Conservation (phyloP, 495 filamentous ascomycete genomes). For the Ramalina intermedia region DNA sequence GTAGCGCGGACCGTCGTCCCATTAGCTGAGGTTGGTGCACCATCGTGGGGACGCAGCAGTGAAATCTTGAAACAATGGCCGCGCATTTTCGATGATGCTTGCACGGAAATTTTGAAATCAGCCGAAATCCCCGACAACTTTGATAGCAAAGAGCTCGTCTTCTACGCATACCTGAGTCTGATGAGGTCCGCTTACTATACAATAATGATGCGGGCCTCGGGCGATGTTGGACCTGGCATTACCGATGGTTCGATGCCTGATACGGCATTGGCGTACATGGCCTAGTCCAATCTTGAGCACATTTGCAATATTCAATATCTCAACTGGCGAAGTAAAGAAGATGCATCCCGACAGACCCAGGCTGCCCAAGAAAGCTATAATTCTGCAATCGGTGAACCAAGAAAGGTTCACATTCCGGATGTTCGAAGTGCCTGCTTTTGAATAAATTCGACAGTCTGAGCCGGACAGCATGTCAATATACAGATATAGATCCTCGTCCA, state of each 20-base stretch:
- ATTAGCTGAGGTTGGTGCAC: slow-evolving; percentile 4
- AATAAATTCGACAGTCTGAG: no score
- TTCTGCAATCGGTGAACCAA: no score
- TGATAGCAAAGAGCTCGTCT: background rate
- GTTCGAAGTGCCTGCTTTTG: no score
- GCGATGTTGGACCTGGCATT: slow-evolving; percentile 3
- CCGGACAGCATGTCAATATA: no score
- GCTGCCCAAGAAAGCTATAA: no score
- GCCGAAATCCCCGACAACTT: background rate
- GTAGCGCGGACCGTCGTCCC: background rate
- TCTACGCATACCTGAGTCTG: background rate
- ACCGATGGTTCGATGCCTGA: background rate
- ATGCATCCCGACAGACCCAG: no score
- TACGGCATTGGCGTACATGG: slow-evolving; percentile 9
- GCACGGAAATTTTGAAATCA: background rate
- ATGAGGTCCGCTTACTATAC: slow-evolving; percentile 7
- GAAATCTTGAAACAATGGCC: background rate
- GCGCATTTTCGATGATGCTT: background rate
- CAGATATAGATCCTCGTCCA: no score
- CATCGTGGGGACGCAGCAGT: slow-evolving; percentile 1
- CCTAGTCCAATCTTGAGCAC: background rate
- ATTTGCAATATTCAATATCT: no score
- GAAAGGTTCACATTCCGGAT: no score
- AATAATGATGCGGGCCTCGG: slow-evolving; percentile 8
- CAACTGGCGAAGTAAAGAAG: no score